Evolutionary conservation across 768 basidiomycete genomes (phyloP).

Genomic region (Pisolithus marmoratus): DNA sequence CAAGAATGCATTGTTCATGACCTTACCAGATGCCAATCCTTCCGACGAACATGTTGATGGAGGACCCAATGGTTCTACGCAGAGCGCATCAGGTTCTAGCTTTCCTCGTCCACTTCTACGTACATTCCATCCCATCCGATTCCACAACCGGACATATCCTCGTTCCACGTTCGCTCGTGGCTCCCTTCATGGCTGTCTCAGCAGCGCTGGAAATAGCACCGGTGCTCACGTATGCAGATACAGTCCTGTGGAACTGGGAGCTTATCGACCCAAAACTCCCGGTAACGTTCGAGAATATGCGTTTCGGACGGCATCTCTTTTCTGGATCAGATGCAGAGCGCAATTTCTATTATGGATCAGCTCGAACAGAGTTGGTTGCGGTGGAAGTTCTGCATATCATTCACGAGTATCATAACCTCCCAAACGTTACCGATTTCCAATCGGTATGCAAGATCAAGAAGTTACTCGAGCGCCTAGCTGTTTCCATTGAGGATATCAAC

Average conservation of each 20-base stretch:
- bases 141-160: conserved; percentile 35
- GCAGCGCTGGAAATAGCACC: conserved; percentile 80
- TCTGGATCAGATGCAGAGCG: conserved; percentile 81
- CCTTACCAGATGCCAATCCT: conserved; percentile 64
- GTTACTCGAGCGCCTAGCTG: conserved; percentile 64
- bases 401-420: conserved; percentile 77
- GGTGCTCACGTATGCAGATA: conserved; percentile 92
- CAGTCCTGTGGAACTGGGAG: conserved; percentile 91
- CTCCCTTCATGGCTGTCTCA: conserved; percentile 76
- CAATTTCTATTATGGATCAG: conserved; percentile 83
- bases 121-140: conserved; percentile 63
- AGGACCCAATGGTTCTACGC: conserved; percentile 59
- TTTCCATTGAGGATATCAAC: conserved; percentile 68
- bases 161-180: conserved; percentile 71
- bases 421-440: conserved; percentile 57
- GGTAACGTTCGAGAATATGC: conserved; percentile 68
- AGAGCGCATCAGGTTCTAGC: conserved; percentile 87
- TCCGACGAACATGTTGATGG: conserved; percentile 44
- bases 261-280: conserved; percentile 52
- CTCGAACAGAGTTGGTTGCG: conserved; percentile 79
- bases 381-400: conserved; percentile 83
- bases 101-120: conserved; percentile 87
- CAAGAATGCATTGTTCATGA: conserved; percentile 9
- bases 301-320: conserved; percentile 59
- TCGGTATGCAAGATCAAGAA: conserved; percentile 62